Conservation (phyloP, 192 early-diverging fungal genomes). For the Backusella australiensis region DNA sequence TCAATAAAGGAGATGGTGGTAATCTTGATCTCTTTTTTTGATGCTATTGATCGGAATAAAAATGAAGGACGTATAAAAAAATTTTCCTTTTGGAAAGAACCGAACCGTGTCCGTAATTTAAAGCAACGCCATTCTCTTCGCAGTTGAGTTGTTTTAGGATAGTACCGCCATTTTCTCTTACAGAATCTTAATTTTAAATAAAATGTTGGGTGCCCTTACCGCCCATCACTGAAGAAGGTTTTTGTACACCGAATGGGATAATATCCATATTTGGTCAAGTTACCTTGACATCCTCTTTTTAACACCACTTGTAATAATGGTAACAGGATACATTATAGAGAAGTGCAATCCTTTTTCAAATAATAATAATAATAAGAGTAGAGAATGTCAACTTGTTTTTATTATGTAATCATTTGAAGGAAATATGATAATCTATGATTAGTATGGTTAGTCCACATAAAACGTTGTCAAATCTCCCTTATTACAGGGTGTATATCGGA, state of each 20-base stretch:
- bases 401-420: background rate
- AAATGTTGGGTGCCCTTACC: background rate
- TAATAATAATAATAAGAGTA: background rate
- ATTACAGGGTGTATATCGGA: too few relatives aligned
- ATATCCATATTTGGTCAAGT: background rate
- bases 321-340: background rate
- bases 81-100: too few relatives aligned
- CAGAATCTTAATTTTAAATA: background rate
- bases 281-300: background rate
- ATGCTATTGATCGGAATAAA: too few relatives aligned
- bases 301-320: too few relatives aligned
- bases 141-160: too few relatives aligned
- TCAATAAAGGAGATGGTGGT: too few relatives aligned
- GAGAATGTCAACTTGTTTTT: background rate
- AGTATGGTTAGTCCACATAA: background rate
- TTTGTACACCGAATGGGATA: background rate
- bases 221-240: background rate
- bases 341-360: background rate
- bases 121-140: too few relatives aligned
- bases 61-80: too few relatives aligned
- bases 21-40: too few relatives aligned
- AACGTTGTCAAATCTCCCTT: background rate
- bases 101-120: too few relatives aligned
- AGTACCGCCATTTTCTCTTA: background rate
- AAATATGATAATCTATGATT: background rate